Percentiles rank a stretch among this genome's conserved stretches.
These are phyloP conservation scores for Schwanniomyces etchellsii DNA, from an alignment of 1,139 yeast species.

Conservation along the genomic window DNA sequence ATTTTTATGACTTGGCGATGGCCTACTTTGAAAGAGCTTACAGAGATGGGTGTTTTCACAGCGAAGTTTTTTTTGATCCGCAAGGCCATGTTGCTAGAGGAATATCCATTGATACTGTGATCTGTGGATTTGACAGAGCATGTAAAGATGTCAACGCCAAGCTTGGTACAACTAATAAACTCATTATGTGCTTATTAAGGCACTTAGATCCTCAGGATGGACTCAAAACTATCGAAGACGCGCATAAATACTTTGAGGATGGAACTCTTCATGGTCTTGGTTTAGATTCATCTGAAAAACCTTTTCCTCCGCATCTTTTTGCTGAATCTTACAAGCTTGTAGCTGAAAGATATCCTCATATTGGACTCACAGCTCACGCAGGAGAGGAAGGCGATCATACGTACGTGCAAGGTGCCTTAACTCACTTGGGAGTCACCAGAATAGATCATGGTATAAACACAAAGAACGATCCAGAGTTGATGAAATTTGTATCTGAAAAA, in stretches of 20 bases:
- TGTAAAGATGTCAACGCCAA: constrained; percentile 51
- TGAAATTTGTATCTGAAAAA: constrained; percentile 49
- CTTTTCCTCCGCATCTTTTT: constrained; percentile 67
- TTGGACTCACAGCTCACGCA: constrained; percentile 74
- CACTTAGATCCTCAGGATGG: constrained; percentile 62
- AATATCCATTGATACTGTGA: constrained; percentile 51
- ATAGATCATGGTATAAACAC: constrained; percentile 78
- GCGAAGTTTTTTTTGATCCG: constrained; percentile 78
- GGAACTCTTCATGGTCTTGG: constrained; percentile 70
- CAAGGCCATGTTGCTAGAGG: constrained; percentile 76
- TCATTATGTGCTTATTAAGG: constrained; percentile 76
- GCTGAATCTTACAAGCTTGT: constrained; percentile 53
- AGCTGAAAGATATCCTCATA: constrained; percentile 38
- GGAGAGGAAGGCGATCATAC: constrained; percentile 82
- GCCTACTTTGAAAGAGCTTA: constrained; percentile 60
- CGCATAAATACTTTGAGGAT: constrained; percentile 42
- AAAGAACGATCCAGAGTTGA: constrained; percentile 43
- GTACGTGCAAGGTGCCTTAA: constrained; percentile 52
- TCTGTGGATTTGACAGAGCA: constrained; percentile 61
- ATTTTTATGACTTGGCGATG: constrained; percentile 71
- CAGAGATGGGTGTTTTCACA: constrained; percentile 56
- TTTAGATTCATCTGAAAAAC: constrained; percentile 69
- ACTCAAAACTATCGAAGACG: constrained; percentile 47
- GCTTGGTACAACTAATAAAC: constrained; percentile 57
- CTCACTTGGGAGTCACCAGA: constrained; percentile 55